Evolutionary conservation across 257 asterid genomes (phyloP), one percentile per base, ranked within the genome.

Genomic region (Solanum tarapatanum): DNA sequence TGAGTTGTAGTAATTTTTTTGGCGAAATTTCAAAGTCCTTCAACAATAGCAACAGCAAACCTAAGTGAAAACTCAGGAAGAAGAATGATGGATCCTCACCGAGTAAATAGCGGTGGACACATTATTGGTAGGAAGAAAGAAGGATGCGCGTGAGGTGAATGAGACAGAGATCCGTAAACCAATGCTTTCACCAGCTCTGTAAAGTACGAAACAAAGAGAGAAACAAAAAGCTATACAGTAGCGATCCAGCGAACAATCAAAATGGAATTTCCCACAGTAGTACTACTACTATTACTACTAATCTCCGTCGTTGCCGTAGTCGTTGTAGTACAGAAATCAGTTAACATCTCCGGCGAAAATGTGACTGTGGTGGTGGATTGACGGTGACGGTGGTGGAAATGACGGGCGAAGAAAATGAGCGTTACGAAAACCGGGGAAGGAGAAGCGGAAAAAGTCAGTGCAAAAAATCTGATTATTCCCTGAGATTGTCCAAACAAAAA

Each of bases 161-260:
- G 86, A 11, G 8, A 33, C 23, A 17, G 89, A 70, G 36, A 90
- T 35, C 30, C 19, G 69, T 19, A 90, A 84, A 24, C 86, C 89
- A 32, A 74, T 43, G 33, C 87, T 84, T 13, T 88, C 92, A 4
- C 86, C 86, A 3, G 88, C 92, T 83, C 91, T 87, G 73, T 90
- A 87, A 32, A 90, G 84, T 3, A 90, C 86, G 60, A 84, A 86
- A 85, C 91, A 88, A 41, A 90, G 6, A 88, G 45, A 11, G 66
- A 35, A 4, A 88, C 87, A 12, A 90, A 85, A 26, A 87, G 12
- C 2, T 37, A 39, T 28, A 19, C 74, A 10, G 86, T 79, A 51
- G 62, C 36, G 6, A 88, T 32, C 7, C 88, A 79, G 62, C 91
- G 87, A 3, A 86, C 82, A 62, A 32, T 17, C 33, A 76, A 12